Evolutionary conservation across 257 asterid species (phyloP), one percentile per base, ranked within the genome.

Genomic region (Leonotis leonurus): DNA sequence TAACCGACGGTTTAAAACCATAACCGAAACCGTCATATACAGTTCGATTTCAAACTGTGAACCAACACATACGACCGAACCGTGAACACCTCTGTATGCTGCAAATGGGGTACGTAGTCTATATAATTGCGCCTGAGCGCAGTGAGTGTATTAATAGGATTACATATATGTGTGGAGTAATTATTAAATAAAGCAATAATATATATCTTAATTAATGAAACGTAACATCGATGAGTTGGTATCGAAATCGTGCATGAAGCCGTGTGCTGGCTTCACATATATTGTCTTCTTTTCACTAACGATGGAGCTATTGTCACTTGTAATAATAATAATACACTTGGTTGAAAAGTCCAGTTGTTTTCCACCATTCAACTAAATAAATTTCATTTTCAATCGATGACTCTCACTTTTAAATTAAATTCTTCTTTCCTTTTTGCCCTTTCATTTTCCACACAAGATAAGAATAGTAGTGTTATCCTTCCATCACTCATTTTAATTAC

Each of bases 201-300:
- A 32, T 18, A 33, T 12, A 32, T 17, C 30, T 11, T 10, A 17
- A 56, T 17, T 32, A 7, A 56, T 56, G 46, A 18, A 10, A 32
- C 13, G 10, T 8, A 56, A 56, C 10, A 17, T 43, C 4, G 11
- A 33, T 33, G 9, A 33, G 17, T 17, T 33, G 24, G 37, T 13
- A 22, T 58, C 21, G 37, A 39, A 58, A 56, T 36, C 39, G 18
- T 60, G 85, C 82, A 82, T 73, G 83, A 35, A 22, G 66, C 89
- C 83, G 79, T 82, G 83, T 82, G 85, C 78, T 46, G 37, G 52
- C 53, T 56, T 77, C 72, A 57, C 55, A 73, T 64, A 73, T 64
- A 48, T 62, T 48, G 66, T 73, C 75, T 65, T 54, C 58, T 60
- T 62, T n/a, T 60, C 32, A 50, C 54, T 48, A 45, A 25, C 69